Conservation (phyloP, 176 grass and related monocot genomes). For the barley (Hordeum vulgare) region DNA sequence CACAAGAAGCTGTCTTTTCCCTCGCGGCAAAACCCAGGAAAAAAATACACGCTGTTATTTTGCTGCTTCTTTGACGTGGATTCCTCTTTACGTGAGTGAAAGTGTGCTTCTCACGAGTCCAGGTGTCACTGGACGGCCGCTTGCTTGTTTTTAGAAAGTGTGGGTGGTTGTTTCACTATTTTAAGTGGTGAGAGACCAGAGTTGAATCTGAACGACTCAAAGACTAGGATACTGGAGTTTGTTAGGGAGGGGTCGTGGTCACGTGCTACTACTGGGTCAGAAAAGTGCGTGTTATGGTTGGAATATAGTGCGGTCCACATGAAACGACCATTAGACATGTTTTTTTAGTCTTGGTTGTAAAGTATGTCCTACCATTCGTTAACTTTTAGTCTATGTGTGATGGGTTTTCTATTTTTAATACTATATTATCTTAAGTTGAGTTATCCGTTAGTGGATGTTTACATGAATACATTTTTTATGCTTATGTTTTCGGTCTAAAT, state of each 20-base stretch:
- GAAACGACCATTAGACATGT: background rate
- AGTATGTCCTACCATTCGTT: background rate
- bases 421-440: background rate
- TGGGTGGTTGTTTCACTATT: accelerated
- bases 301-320: accelerated
- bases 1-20: background rate
- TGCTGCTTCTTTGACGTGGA: too few species aligned
- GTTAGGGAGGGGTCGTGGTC: background rate
- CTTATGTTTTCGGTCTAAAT: background rate
- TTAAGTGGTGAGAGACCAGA: background rate
- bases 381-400: background rate
- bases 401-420: background rate
- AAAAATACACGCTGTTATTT: background rate
- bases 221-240: background rate
- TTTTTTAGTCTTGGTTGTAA: background rate
- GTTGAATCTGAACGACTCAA: background rate
- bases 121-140: accelerated
- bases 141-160: background rate
- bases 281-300: background rate
- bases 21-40: background rate
- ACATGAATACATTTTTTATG: accelerated
- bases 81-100: accelerated
- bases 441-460: accelerated
- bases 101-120: background rate
- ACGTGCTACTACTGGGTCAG: background rate